These are phyloP conservation scores for Trifolium repens DNA, from an alignment of 306 rosid species.

Conservation along the genomic window DNA sequence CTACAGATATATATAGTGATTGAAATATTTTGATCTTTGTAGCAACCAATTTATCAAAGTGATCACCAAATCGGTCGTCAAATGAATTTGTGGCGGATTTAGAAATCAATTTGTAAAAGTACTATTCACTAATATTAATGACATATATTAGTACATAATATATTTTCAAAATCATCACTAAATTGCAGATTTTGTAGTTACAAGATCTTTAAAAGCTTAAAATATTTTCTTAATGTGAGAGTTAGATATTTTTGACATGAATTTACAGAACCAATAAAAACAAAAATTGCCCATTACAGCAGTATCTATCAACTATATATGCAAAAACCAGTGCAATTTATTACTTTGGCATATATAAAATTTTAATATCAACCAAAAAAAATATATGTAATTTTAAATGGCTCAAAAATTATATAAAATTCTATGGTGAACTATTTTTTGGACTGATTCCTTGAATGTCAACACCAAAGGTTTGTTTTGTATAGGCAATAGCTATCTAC, in stretches of 20 bases:
- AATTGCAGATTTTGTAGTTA: not conserved
- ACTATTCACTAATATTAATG: no score
- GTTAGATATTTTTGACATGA: not conserved
- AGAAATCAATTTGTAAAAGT: no score
- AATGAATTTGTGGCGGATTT: no score
- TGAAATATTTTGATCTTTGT: no score
- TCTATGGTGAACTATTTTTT: constrained; percentile 45
- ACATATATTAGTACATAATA: no score
- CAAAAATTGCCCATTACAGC: not conserved
- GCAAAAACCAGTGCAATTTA: constrained; percentile 19
- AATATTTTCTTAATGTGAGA: not conserved
- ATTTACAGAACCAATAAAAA: constrained; percentile 16
- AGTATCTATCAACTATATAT: constrained; percentile 19
- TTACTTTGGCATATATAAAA: constrained; percentile 15
- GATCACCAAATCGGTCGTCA: no score
- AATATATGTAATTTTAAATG: not conserved
- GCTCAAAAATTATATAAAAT: constrained; percentile 1
- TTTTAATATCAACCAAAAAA: not conserved
- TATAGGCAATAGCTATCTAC: constrained; percentile 7
- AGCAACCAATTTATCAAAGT: no score
- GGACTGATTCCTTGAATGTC: constrained; percentile 45
- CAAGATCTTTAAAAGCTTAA: not conserved
- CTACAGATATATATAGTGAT: no score
- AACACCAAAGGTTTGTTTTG: constrained; percentile 5
- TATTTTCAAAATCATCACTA: not conserved